Evolutionary conservation across 768 basidiomycete species (phyloP).

Genomic region (Hericium rajendrae): DNA sequence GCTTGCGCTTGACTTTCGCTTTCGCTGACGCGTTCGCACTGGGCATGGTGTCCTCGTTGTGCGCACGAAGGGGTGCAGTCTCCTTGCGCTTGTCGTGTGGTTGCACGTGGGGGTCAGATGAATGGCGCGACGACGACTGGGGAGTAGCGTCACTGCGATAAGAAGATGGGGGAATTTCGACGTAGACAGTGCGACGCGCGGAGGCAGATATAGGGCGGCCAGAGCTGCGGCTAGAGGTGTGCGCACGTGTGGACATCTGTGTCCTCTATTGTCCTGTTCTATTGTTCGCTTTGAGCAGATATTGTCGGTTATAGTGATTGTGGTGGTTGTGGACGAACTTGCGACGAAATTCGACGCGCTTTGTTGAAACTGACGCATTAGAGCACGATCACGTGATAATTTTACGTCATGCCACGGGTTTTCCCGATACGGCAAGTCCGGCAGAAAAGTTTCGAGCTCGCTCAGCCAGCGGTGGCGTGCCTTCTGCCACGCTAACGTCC

Average conservation of each 20-base stretch:
- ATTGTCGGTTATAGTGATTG: neutral
- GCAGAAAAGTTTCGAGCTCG: constrained; percentile 1
- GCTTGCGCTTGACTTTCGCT: constrained; percentile 17
- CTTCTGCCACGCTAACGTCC: constrained; percentile 5
- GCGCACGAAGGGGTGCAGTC: constrained; percentile 16
- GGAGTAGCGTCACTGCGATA: constrained; percentile 15
- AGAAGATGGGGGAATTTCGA: constrained; percentile 49
- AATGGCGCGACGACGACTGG: neutral
- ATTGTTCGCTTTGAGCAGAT: neutral
- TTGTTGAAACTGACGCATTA: neutral
- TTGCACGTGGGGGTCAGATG: neutral
- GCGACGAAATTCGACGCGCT: neutral
- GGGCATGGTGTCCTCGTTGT: constrained; percentile 14
- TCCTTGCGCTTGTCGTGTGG: constrained; percentile 13
- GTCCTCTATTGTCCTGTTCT: neutral
- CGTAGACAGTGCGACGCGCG: constrained; percentile 38
- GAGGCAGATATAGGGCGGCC: constrained; percentile 16
- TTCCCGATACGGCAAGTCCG: constrained; percentile 1
- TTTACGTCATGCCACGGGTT: constrained; percentile 1
- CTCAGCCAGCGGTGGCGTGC: neutral
- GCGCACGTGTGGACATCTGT: neutral
- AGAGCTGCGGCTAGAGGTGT: constrained; percentile 5
- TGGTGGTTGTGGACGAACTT: neutral
- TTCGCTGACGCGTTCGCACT: neutral
- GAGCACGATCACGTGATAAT: neutral